phyloP scores from a whole-genome alignment of 2,329 filamentous ascomycete genomes.

The Penicillium olsonii region DNA sequence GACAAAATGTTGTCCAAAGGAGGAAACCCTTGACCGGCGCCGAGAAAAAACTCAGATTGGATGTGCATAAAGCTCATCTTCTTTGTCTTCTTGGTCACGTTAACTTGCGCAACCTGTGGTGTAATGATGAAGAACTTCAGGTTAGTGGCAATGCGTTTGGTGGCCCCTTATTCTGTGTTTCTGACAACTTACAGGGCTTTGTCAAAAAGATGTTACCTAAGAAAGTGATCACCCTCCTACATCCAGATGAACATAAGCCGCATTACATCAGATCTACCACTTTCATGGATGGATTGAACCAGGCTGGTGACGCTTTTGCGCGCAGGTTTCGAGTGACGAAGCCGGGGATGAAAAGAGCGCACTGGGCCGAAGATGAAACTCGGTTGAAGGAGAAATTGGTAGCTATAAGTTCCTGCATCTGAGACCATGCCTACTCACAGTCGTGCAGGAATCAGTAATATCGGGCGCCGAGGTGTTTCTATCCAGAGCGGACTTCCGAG shows the following conservation, averaged over 20 bases:
- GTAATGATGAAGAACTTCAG: slow-evolving; percentile 74
- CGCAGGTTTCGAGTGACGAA: slow-evolving; percentile 70
- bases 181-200: slow-evolving; percentile 28
- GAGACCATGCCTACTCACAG: slow-evolving; percentile 15
- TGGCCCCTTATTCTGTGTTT: background rate
- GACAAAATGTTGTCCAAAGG: slow-evolving; percentile 32
- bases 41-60: slow-evolving; percentile 64
- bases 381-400: slow-evolving; percentile 59
- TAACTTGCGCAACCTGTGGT: slow-evolving; percentile 81
- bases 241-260: slow-evolving; percentile 65
- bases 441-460: slow-evolving; percentile 55
- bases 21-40: slow-evolving; percentile 57
- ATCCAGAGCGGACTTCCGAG: slow-evolving; percentile 71
- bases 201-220: slow-evolving; percentile 66
- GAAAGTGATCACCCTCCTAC: slow-evolving; percentile 67
- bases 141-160: slow-evolving; percentile 29
- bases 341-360: slow-evolving; percentile 66
- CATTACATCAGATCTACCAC: slow-evolving; percentile 77
- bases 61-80: slow-evolving; percentile 84
- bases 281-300: slow-evolving; percentile 75
- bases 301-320: slow-evolving; percentile 67
- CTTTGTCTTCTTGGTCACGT: slow-evolving; percentile 79
- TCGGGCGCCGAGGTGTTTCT: slow-evolving; percentile 67
- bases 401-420: slow-evolving; percentile 17
- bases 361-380: slow-evolving; percentile 72